Base-by-base conservation (phyloP, 352 stramenopile species). In the Globisporangium middletonii region DNA sequence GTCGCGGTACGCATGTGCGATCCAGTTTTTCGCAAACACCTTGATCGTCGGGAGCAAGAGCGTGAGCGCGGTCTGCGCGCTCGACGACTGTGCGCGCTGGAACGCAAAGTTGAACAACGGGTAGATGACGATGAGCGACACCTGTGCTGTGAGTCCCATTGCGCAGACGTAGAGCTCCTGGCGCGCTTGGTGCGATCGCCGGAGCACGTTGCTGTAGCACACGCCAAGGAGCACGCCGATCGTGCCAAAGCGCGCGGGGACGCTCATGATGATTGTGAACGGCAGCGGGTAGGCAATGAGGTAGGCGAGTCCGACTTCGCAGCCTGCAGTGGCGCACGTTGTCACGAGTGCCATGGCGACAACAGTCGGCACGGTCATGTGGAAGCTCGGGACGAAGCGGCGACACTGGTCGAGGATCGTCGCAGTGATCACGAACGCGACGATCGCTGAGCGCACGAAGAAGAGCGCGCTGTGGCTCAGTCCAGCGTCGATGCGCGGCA, bases 261-360 rank as follows among this genome's bases (percentile, higher is more conserved):
- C 4, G 44, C 57, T 50, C 43, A 63, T 15, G 51, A 56, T 60
- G 26, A 73, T 61, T 1, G 63, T 60, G 49, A 76, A 73, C 26
- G 69, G 69, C 2, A 76, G 18, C 15, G 69, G 65, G 27, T 66
- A 76, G 5, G 59, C 69, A 19, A 73, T 53, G 28, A 30, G 37
- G 2, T 23, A 43, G 4, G 65, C 53, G 4, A 71, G 28, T 6
- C 38, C 27, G 12, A 63, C 64, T n/a, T 50, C 50, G 23, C 50
- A 50, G 4, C 28, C 43, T 0, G 53, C 48, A 18, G 61, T 59
- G n/a, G 55, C 53, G 30, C 49, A 56, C 0, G 56, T 60, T 11
- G 30, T 55, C 8, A 69, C 8, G 13, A 71, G 12, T 23, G 54
- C 60, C 2, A 65, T 67, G 7, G 42, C 54, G 2, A 49, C 16